phyloP scores from a whole-genome alignment of 306 rosid species.

The Castanopsis chinensis region DNA sequence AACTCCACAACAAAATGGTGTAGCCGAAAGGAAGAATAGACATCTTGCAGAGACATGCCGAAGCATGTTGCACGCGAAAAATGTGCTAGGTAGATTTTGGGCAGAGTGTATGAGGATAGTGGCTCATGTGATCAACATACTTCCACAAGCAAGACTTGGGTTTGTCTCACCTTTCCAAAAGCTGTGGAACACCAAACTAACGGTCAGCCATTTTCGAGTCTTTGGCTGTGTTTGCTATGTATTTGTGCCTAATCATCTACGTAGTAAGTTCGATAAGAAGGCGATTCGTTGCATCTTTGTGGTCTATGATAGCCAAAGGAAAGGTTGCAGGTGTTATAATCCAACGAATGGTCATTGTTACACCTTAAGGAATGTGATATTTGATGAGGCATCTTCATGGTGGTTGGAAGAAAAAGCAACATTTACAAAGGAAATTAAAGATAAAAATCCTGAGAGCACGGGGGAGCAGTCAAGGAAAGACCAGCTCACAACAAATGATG shows the following conservation, averaged over 20 bases:
- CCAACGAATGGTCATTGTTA: too few relatives aligned
- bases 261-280: background rate
- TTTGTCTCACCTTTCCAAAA: background rate
- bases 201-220: background rate
- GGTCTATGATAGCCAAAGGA: too few relatives aligned
- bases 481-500: too few relatives aligned
- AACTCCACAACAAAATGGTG: background rate
- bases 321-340: too few relatives aligned
- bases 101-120: background rate
- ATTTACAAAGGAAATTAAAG: too few relatives aligned
- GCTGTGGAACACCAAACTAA: background rate
- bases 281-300: background rate
- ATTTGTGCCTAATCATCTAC: background rate
- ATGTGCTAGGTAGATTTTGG: background rate
- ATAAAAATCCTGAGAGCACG: too few relatives aligned
- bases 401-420: too few relatives aligned
- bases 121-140: background rate
- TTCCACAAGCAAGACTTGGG: background rate
- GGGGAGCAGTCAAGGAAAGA: too few relatives aligned
- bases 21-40: background rate
- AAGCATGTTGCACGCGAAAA: background rate
- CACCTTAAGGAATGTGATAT: too few relatives aligned
- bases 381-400: too few relatives aligned
- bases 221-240: background rate
- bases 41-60: background rate